Evolutionary conservation across 192 early-diverging fungal genomes (phyloP), one percentile per base, ranked within the genome.

Genomic region (Entrophospora sp.): DNA sequence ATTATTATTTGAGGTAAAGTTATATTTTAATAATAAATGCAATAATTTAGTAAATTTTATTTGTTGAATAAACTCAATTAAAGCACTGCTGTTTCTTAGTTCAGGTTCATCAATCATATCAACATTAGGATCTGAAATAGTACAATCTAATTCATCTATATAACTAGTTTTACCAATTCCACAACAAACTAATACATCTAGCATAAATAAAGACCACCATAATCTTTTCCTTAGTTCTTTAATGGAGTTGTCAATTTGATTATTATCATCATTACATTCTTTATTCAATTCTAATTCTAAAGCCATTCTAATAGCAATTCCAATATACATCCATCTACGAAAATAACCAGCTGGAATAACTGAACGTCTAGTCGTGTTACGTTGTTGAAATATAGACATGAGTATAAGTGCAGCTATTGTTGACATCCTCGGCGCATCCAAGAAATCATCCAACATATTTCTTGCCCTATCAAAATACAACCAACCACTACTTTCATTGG

Each of bases 151-250:
- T 53, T 53, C 34, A n/a, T 65, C 51, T 3, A 65, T 65, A 27
- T 53, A 40, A 36, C 49, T 53, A 16, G 46, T 25, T 49, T 63
- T 63, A 4, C 61, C 61, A 18, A 44, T 35, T 8, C 37, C 44
- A 13, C 44, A 35, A 20, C 64, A 66, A 5, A 66, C 40, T n/a
- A 66, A 66, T 4, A 66, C 64, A 16, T 66, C 64, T 31, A 66
- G 30, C 64, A 66, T 53, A 35, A 66, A 66, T 52, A 66, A 16
- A 10, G 64, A 66, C 64, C 64, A 66, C 64, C 64, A 66, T 12
- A 66, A 40, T 10, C 49, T 36, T 55, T 48, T 51, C 40, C 64
- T 51, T 25, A 48, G 38, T 28, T 66, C 49, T 31, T 66, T 66
- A 30, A 53, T 34, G n/a, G 46, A 35, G 9, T 16, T 35, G 28